Percentiles rank a stretch among this genome's conserved stretches.
Evolutionary conservation across 257 asterid species (phyloP).

Genomic region (Nicotiana benthamiana): DNA sequence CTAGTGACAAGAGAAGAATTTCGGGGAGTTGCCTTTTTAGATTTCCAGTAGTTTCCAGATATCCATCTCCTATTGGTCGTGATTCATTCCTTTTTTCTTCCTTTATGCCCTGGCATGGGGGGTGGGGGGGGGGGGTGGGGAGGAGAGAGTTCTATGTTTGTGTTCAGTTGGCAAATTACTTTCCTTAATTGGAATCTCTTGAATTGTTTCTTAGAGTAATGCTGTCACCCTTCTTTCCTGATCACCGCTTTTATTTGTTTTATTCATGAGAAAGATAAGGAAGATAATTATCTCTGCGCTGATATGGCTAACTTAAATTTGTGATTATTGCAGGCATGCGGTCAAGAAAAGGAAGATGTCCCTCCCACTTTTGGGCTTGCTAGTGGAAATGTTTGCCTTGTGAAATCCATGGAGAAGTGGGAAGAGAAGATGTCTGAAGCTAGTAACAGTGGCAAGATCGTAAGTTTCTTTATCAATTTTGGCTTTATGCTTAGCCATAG

Average conservation of each 20-base stretch:
- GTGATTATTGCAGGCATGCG: constrained; percentile 14
- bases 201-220: not conserved
- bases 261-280: not conserved
- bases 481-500: no score
- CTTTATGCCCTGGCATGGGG: not conserved
- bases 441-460: constrained; percentile 37
- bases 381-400: constrained; percentile 40
- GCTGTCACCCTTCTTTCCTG: not conserved
- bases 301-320: not conserved
- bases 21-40: not conserved
- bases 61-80: not conserved
- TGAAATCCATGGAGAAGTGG: constrained; percentile 47
- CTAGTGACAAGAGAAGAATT: not conserved
- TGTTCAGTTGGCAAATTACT: not conserved
- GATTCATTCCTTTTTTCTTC: not conserved
- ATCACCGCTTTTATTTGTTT: not conserved
- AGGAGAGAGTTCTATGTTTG: not conserved
- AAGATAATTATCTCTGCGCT: not conserved
- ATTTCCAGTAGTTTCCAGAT: not conserved
- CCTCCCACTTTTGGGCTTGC: constrained; percentile 20
- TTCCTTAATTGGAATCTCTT: not conserved
- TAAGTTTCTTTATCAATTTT: constrained; percentile 9
- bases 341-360: constrained; percentile 14
- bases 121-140: no score
- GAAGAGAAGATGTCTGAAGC: constrained; percentile 51